Evolutionary conservation across 2,329 filamentous ascomycete genomes (phyloP), one percentile per base, ranked within the genome.

Genomic region (Paecilomyces variotii): DNA sequence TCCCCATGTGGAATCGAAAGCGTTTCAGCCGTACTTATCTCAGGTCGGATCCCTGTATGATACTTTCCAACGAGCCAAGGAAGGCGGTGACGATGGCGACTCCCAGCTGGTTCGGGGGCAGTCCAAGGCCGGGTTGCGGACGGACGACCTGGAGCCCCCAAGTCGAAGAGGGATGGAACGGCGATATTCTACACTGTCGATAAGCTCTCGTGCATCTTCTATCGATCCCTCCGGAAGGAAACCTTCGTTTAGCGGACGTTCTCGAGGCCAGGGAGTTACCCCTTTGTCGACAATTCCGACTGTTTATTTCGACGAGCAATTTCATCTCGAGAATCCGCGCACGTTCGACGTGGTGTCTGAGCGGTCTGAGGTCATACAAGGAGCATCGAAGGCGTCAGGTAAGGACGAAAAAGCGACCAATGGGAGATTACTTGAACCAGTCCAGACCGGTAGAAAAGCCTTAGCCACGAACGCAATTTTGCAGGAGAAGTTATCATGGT

Each of bases 401-500:
- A 80, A 85, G 61, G 82, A 86, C 27, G 81, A 83, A 26, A 79
- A 77, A 35, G 74, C 74, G 3, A 73, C 79, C 2, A 89, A 87
- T 70, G 86, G 84, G 4, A 79, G 78, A 55, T 76, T 81, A 0
- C 75, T 82, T 25, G 81, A 82, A 10, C 86, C 89, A 6, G 71
- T 78, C 51, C 72, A 75, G 19, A 74, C 76, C 11, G 80, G 80
- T 7, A 84, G 93, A 60, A 97, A 97, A 72, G 89, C 90, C 0
- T 79, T 99, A 28, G 93, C 93, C 6, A 97, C 92, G 0, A 99
- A 99, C 74, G 94, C 94, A 0, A 99, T 99, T 59, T 74, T 99
- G 35, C 94, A 99, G 72, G 94, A 99, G 74, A 99, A 99, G 74
- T 80, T 99, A 11, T 97, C 94, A 0, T 99, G 94, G 94, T 99